Percentiles rank a stretch among this genome's conserved stretches.
These are phyloP conservation scores for Prunus kanzakura DNA, from an alignment of 306 rosid genomes.

Conservation along the genomic window DNA sequence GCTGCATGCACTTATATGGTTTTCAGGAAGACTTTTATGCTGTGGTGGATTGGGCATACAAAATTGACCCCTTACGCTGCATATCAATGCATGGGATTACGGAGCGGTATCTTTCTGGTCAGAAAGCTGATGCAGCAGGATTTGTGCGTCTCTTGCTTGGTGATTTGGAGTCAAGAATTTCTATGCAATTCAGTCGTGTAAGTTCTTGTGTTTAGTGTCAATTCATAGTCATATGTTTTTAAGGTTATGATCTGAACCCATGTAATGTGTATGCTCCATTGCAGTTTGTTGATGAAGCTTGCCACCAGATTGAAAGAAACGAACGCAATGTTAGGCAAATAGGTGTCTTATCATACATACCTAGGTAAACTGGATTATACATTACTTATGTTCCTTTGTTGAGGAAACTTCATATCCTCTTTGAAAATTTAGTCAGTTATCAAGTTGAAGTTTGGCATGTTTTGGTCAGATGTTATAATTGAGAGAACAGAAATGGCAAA, in stretches of 20 bases:
- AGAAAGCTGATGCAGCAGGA: constrained; percentile 93
- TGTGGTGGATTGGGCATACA: constrained; percentile 94
- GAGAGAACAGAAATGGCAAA: background rate
- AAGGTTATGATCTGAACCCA: constrained; percentile 21
- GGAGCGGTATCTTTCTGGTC: constrained; percentile 89
- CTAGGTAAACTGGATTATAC: constrained; percentile 54
- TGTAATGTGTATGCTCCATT: constrained; percentile 24
- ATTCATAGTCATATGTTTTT: constrained; percentile 17
- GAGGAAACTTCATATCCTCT: background rate
- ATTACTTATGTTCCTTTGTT: constrained; percentile 12
- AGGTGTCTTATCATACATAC: constrained; percentile 86
- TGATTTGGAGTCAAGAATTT: constrained; percentile 79
- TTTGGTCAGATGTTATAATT: background rate
- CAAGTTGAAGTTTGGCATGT: background rate
- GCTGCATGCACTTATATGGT: constrained; percentile 22
- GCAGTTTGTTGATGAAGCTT: constrained; percentile 92
- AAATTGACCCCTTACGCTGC: constrained; percentile 91
- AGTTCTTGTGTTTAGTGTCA: constrained; percentile 29
- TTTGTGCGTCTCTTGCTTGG: constrained; percentile 87
- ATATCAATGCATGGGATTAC: constrained; percentile 98
- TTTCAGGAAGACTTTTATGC: constrained; percentile 92
- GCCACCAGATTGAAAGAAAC: constrained; percentile 87
- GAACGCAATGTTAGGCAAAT: constrained; percentile 83
- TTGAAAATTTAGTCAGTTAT: constrained; percentile 8
- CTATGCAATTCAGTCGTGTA: constrained; percentile 76